phyloP scores from a whole-genome alignment of 2,329 filamentous ascomycete genomes.

The Alternaria arbusti region DNA sequence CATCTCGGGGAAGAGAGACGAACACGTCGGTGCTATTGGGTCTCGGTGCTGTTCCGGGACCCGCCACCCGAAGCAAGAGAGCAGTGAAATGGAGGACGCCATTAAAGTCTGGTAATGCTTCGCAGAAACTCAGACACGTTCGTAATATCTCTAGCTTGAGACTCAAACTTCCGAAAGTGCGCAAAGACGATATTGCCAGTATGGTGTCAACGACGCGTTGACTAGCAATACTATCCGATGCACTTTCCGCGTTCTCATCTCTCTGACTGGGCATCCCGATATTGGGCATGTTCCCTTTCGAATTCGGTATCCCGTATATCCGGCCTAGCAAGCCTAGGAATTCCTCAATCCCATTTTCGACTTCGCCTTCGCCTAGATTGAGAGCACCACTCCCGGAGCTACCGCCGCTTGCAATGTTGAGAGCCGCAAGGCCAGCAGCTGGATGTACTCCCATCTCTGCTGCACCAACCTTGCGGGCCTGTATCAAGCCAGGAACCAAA shows the following conservation, averaged over 20 bases:
- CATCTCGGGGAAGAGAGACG: slow-evolving; percentile 76
- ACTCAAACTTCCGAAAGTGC: slow-evolving; percentile 74
- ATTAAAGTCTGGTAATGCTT: slow-evolving; percentile 88
- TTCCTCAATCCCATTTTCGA: slow-evolving; percentile 50
- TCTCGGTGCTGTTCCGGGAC: slow-evolving; percentile 76
- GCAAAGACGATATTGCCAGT: slow-evolving; percentile 59
- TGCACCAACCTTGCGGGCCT: slow-evolving; percentile 89
- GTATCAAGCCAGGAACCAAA: slow-evolving; percentile 82
- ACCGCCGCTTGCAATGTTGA: slow-evolving; percentile 57
- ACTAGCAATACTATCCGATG: slow-evolving; percentile 43
- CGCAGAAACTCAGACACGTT: slow-evolving; percentile 91
- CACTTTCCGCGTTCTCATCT: slow-evolving; percentile 5
- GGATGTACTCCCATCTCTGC: slow-evolving; percentile 97
- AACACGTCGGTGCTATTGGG: slow-evolving; percentile 71
- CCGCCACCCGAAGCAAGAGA: slow-evolving; percentile 80
- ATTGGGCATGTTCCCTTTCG: slow-evolving; percentile 27
- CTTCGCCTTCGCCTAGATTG: slow-evolving; percentile 53
- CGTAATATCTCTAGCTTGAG: slow-evolving; percentile 87
- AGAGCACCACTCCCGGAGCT: slow-evolving; percentile 83
- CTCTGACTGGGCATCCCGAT: slow-evolving; percentile 8
- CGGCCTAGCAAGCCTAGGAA: slow-evolving; percentile 50
- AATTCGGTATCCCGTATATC: slow-evolving; percentile 52
- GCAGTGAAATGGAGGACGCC: slow-evolving; percentile 89
- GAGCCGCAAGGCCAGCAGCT: slow-evolving; percentile 79
- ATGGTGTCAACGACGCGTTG: slow-evolving; percentile 58